Evolutionary conservation across 2,329 filamentous ascomycete genomes (phyloP), one percentile per base, ranked within the genome.

Genomic region (Aspergillus sp.): DNA sequence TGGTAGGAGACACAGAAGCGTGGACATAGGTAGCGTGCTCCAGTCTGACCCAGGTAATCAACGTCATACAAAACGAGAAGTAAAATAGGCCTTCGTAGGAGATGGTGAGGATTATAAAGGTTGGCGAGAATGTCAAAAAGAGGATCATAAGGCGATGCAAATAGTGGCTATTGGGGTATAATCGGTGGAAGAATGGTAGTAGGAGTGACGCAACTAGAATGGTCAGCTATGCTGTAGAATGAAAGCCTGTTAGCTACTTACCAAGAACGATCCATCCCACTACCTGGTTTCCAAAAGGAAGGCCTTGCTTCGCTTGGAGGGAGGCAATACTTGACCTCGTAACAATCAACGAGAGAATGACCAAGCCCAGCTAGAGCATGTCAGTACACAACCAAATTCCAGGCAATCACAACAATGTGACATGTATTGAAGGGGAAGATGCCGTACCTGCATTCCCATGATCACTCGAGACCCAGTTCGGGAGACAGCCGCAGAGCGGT

Each of bases 61-160:
- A 81, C 23, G 89, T 91, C 57, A 90, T 81, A 72, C 89, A 93
- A 77, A 97, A 99, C 11, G 90, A 88, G 62, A 97, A 87, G 77
- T 98, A 99, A 77, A 99, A 99, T 2, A 99, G 84, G 0, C 94
- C 94, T 77, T 99, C 95, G 79, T 96, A 99, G 0, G 94, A 97
- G 69, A 98, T 97, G 7, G 93, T 96, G 54, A 99, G 86, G 71
- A 99, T 94, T 73, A 99, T 90, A 77, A 98, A 99, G 1, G 91
- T 90, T 0, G 95, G 95, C 0, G 94, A 91, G 74, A 96, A 98
- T 5, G 93, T 91, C 53, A 99, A 83, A 80, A 98, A 99, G 57
- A 97, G 88, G 69, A 96, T 87, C 67, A 93, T 85, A 4, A 99
- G 82, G 25, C 93, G 89, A 76, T 98, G 93, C 68, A 98, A 86